Evolutionary conservation across 139 green algal genomes (phyloP).

Genomic region (Tetradesmus lagerheimii): DNA sequence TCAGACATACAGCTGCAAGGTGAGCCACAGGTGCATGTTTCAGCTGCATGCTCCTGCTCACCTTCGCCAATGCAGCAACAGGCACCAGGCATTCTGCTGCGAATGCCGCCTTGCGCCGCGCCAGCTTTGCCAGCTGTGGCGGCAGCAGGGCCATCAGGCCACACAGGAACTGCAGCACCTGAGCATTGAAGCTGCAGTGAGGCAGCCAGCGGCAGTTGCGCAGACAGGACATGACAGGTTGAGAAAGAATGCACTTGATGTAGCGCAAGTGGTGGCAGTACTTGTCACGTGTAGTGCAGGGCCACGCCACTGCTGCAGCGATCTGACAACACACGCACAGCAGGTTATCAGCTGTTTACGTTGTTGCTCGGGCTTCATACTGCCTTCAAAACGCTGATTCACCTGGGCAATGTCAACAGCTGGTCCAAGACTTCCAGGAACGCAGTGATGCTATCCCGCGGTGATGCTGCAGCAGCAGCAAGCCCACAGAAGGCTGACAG

Average conservation of each 20-base stretch:
- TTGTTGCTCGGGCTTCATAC: background rate
- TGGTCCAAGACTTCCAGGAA: slow-evolving; percentile 36
- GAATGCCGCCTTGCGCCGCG: slow-evolving; percentile 20
- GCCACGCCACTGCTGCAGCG: background rate
- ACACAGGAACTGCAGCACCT: slow-evolving; percentile 12
- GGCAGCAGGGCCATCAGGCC: slow-evolving; percentile 19
- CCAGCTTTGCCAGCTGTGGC: background rate
- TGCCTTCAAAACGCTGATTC: background rate
- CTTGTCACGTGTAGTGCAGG: no score
- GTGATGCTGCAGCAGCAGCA: slow-evolving; percentile 10
- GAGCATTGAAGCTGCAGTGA: background rate
- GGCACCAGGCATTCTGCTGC: background rate
- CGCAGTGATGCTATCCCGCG: slow-evolving; percentile 11
- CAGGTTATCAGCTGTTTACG: background rate
- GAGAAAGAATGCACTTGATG: background rate
- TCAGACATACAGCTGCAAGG: no score
- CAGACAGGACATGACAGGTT: background rate
- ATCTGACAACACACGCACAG: background rate
- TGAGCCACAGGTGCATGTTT: background rate
- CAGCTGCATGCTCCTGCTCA: background rate
- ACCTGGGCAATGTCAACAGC: background rate
- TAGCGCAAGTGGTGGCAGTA: background rate
- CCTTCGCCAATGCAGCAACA: slow-evolving; percentile 1
- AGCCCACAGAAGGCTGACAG: slow-evolving; percentile 18
- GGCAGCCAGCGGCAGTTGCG: no score